Conservation (phyloP, 176 grass and related monocot species). For the Avena atlantica region DNA sequence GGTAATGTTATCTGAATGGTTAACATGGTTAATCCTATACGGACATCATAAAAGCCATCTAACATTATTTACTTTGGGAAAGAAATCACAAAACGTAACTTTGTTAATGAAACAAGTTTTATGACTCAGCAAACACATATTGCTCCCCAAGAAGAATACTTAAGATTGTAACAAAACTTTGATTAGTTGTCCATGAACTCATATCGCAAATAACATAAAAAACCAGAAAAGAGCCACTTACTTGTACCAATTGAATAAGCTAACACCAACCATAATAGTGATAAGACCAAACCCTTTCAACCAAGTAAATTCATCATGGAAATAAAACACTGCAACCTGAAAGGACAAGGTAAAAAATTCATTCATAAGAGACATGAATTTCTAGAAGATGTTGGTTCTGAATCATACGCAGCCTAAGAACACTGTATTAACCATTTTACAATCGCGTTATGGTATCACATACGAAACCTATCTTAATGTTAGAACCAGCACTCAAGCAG, state of each 20-base stretch:
- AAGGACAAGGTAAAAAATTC: conserved; percentile 37
- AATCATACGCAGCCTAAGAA: conserved; percentile 28
- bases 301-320: conserved; percentile 91
- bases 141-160: not conserved
- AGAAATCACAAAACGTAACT: conserved; percentile 6
- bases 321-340: conserved; percentile 99
- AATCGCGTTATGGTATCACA: conserved; percentile 1
- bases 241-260: conserved; percentile 99
- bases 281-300: conserved; percentile 84
- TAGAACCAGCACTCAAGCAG: conserved; percentile 2
- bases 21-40: conserved; percentile 30
- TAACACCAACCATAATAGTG: conserved; percentile 91
- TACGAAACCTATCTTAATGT: conserved; percentile 14
- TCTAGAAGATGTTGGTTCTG: conserved; percentile 4
- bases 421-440: not conserved
- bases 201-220: conserved; percentile 30
- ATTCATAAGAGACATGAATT: conserved; percentile 25
- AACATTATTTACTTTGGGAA: not conserved
- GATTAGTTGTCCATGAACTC: conserved; percentile 10
- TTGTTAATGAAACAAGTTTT: conserved; percentile 40
- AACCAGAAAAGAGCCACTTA: conserved; percentile 59
- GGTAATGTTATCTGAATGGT: conserved; percentile 19
- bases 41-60: conserved; percentile 19
- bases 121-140: conserved; percentile 19
- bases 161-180: conserved; percentile 21